Conservation (phyloP, 1,139 yeast genomes). For the Blastobotrys malaysiensis region DNA sequence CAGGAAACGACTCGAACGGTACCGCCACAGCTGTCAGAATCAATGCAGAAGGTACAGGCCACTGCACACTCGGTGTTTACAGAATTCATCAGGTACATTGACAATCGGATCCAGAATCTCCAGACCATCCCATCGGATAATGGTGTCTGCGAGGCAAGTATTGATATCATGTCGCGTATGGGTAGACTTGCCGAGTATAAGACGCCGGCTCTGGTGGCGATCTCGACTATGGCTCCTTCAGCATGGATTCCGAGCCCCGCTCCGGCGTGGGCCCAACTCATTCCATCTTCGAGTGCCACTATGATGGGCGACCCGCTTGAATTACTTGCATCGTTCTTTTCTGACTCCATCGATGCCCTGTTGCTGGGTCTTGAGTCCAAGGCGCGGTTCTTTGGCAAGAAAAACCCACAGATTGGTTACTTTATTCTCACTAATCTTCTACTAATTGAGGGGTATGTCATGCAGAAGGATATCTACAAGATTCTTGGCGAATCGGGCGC, state of each 20-base stretch:
- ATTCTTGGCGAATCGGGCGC: constrained; percentile 61
- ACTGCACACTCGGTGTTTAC: constrained; percentile 44
- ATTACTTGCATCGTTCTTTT: constrained; percentile 56
- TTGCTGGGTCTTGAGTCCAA: constrained; percentile 54
- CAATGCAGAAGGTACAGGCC: constrained; percentile 19
- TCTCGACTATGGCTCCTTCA: constrained; percentile 46
- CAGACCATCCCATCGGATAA: constrained; percentile 51
- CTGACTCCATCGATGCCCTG: constrained; percentile 72
- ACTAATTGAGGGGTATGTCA: constrained; percentile 67
- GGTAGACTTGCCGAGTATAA: constrained; percentile 61
- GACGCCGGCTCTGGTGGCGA: constrained; percentile 48
- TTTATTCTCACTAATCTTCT: constrained; percentile 67
- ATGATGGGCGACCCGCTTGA: constrained; percentile 38
- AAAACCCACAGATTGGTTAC: constrained; percentile 49
- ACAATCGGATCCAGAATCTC: constrained; percentile 42
- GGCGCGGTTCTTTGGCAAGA: constrained; percentile 41
- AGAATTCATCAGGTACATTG: constrained; percentile 55
- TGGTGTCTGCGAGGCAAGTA: constrained; percentile 65
- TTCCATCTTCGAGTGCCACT: constrained; percentile 24
- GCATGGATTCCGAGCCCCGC: constrained; percentile 58
- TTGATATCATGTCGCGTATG: constrained; percentile 58
- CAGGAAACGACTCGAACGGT: constrained; percentile 16
- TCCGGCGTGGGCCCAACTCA: constrained; percentile 25
- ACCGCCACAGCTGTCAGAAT: constrained; percentile 21
- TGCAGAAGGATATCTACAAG: constrained; percentile 51